phyloP scores from a whole-genome alignment of 2,329 filamentous ascomycete species.

The Colletotrichum truncatum region DNA sequence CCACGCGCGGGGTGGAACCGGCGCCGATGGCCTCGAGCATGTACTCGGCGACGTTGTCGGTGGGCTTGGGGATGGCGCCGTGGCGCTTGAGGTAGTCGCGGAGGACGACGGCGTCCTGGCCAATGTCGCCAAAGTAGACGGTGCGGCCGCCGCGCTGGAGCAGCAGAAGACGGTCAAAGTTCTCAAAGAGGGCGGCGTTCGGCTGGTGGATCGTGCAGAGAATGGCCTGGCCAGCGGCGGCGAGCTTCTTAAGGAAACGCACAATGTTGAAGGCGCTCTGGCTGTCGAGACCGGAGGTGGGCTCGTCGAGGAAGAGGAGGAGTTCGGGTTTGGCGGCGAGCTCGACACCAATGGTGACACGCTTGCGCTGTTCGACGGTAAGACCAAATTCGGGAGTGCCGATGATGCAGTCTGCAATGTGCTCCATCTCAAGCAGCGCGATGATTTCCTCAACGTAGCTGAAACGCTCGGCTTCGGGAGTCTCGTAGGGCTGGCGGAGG shows the following conservation, averaged over 20 bases:
- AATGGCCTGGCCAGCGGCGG: conserved; percentile 84
- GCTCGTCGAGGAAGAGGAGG: conserved; percentile 82
- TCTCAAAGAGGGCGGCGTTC: conserved; percentile 85
- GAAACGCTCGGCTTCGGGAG: conserved; percentile 63
- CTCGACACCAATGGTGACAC: conserved; percentile 92
- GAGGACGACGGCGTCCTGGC: conserved; percentile 76
- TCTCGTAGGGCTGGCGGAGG: conserved; percentile 64
- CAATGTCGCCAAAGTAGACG: conserved; percentile 89
- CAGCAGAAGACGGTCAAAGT: conserved; percentile 85
- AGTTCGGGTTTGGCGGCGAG: conserved; percentile 84
- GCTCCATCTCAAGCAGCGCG: conserved; percentile 65
- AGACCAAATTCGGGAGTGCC: conserved; percentile 73
- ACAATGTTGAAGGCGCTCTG: conserved; percentile 81
- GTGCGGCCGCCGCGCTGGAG: conserved; percentile 81
- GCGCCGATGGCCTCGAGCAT: conserved; percentile 89
- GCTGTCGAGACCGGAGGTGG: conserved; percentile 78
- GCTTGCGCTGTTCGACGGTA: conserved; percentile 73
- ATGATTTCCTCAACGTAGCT: conserved; percentile 71
- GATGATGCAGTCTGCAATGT: conserved; percentile 67
- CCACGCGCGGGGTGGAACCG: conserved; percentile 76
- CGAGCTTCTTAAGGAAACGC: conserved; percentile 79
- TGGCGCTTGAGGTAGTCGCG: conserved; percentile 69
- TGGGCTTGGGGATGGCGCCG: conserved; percentile 66
- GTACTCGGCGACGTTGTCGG: conserved; percentile 75
- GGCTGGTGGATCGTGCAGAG: conserved; percentile 93